A percentile compares a stretch with the other conserved stretches of the same genome.
phyloP scores from a whole-genome alignment of 2,329 filamentous ascomycete species.

The Incumbomyces lentus region DNA sequence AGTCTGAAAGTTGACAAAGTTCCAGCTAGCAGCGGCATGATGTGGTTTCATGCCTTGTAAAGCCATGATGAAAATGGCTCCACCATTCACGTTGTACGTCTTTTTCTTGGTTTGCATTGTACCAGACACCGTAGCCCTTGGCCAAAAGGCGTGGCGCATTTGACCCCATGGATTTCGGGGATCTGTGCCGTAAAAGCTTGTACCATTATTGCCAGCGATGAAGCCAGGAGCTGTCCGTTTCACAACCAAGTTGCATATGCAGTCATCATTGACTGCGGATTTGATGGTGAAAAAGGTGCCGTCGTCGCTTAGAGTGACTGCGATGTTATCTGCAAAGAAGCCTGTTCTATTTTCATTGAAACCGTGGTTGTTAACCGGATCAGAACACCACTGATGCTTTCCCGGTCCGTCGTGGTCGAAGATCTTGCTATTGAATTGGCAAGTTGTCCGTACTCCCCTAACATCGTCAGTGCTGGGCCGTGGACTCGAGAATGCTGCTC shows the following conservation, averaged over 20 bases:
- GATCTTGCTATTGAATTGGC: conserved; percentile 90
- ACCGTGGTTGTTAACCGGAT: conserved; percentile 64
- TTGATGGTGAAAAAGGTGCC: conserved; percentile 79
- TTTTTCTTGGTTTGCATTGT: conserved; percentile 74
- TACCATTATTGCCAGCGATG: conserved; percentile 73
- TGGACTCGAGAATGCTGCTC: conserved; percentile 30
- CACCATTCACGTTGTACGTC: conserved; percentile 70
- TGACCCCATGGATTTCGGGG: conserved; percentile 76
- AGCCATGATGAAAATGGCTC: conserved; percentile 69
- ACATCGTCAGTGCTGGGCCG: conserved; percentile 9
- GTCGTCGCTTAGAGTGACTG: conserved; percentile 76
- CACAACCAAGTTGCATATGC: conserved; percentile 77
- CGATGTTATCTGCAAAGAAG: conserved; percentile 79
- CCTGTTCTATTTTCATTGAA: conserved; percentile 75
- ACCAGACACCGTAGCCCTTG: conserved; percentile 70
- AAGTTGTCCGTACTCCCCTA: conserved; percentile 80
- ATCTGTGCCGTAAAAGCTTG: conserved; percentile 77
- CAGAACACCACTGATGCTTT: conserved; percentile 73
- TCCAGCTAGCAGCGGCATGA: conserved; percentile 86
- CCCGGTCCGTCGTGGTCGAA: conserved; percentile 65
- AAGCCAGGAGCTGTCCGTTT: conserved; percentile 70
- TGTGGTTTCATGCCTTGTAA: conserved; percentile 99
- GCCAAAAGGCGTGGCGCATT: conserved; percentile 93
- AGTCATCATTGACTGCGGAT: conserved; percentile 69
- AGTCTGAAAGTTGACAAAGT: conserved; percentile 85